Conservation (phyloP, 306 rosid species). For the Quillaja saponaria region DNA sequence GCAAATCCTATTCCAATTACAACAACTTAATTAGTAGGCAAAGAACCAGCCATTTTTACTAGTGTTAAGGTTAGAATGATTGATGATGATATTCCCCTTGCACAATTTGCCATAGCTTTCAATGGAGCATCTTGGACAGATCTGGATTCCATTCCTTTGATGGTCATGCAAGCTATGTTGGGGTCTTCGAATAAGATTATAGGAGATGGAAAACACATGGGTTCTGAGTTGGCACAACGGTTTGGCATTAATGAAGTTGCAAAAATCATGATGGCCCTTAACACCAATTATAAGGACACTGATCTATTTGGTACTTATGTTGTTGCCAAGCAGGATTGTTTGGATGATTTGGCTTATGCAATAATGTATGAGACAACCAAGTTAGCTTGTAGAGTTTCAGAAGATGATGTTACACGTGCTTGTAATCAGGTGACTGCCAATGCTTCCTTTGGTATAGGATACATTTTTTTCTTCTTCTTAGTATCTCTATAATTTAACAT, state of each 20-base stretch:
- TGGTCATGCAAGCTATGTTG: slow-evolving; percentile 71
- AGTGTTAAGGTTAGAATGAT: slow-evolving; percentile 67
- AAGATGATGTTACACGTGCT: slow-evolving; percentile 58
- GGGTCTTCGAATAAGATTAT: slow-evolving; percentile 64
- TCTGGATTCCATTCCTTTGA: slow-evolving; percentile 60
- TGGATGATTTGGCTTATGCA: slow-evolving; percentile 60
- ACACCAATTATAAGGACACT: slow-evolving; percentile 67
- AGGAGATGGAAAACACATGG: slow-evolving; percentile 68
- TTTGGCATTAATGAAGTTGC: slow-evolving; percentile 55
- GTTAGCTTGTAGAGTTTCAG: slow-evolving; percentile 55
- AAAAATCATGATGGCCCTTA: slow-evolving; percentile 66
- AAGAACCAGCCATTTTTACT: slow-evolving; percentile 54
- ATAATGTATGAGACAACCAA: slow-evolving; percentile 64
- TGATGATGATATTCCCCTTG: slow-evolving; percentile 58
- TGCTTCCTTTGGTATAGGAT: not conserved
- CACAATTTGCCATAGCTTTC: slow-evolving; percentile 65
- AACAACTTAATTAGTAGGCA: slow-evolving; percentile 52
- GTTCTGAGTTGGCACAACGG: slow-evolving; percentile 58
- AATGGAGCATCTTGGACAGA: slow-evolving; percentile 68
- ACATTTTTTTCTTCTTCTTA: no score
- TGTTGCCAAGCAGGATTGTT: slow-evolving; percentile 51
- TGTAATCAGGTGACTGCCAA: slow-evolving; percentile 57
- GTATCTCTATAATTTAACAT: no score
- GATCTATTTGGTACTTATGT: slow-evolving; percentile 64
- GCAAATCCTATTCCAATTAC: slow-evolving; percentile 55